Percentiles rank a stretch among this genome's conserved stretches.
Evolutionary conservation across 1,284 basidiomycete species (phyloP).

Genomic region (Xerocomus amazonicus): DNA sequence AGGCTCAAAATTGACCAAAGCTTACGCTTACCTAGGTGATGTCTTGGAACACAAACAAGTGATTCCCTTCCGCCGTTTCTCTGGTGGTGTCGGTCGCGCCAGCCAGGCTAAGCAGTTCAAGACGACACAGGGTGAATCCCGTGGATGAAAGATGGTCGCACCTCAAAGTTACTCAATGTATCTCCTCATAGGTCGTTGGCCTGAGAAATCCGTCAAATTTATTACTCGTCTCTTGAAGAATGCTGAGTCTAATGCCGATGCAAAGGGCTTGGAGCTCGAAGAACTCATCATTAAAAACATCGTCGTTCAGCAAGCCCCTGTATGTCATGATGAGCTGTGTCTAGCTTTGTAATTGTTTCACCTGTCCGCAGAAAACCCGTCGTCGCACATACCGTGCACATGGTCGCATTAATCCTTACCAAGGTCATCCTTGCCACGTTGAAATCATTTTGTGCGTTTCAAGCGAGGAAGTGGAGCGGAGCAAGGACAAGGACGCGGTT

Average conservation of each 20-base stretch:
- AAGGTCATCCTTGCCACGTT: slow-evolving; percentile 92
- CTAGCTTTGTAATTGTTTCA: background rate
- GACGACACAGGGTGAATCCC: slow-evolving; percentile 83
- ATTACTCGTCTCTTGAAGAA: slow-evolving; percentile 96
- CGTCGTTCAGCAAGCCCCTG: slow-evolving; percentile 96
- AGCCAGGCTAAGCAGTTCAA: slow-evolving; percentile 98
- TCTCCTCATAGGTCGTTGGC: slow-evolving; percentile 87
- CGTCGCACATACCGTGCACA: slow-evolving; percentile 99
- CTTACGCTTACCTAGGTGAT: slow-evolving; percentile 91
- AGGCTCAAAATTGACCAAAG: slow-evolving; percentile 96
- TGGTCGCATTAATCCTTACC: slow-evolving; percentile 91
- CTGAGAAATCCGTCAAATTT: slow-evolving; percentile 98
- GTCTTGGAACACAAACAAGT: slow-evolving; percentile 97
- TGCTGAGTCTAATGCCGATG: slow-evolving; percentile 98
- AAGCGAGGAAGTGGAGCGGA: slow-evolving; percentile 83
- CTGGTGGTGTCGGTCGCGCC: slow-evolving; percentile 96
- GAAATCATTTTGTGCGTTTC: slow-evolving; percentile 86
- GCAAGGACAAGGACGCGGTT: slow-evolving; percentile 74
- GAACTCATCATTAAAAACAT: slow-evolving; percentile 96
- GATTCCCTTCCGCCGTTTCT: slow-evolving; percentile 96
- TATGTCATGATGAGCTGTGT: slow-evolving; percentile 40
- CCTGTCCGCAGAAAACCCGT: slow-evolving; percentile 81
- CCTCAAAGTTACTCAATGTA: too few relatives aligned
- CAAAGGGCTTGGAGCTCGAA: slow-evolving; percentile 93
- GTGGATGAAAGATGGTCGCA: background rate